Conservation (phyloP, 2,329 filamentous ascomycete species). For the Polychaeton citri region DNA sequence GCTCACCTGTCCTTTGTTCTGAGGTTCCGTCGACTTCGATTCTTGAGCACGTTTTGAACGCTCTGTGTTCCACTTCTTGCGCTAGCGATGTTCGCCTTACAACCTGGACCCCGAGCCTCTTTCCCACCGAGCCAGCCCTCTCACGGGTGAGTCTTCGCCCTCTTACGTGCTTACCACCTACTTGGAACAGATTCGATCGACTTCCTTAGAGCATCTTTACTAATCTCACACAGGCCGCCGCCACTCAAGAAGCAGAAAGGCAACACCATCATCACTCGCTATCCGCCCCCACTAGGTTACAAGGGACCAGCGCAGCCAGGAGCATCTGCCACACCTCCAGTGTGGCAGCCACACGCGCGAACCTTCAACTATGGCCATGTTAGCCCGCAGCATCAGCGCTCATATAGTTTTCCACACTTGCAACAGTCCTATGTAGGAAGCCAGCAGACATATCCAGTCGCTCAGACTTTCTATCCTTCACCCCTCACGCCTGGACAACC, state of each 20-base stretch:
- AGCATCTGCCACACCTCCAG: slow-evolving; percentile 6
- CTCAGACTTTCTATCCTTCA: slow-evolving; percentile 2
- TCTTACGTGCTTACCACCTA: too few relatives aligned
- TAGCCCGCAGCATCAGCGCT: background rate
- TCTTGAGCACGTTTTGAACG: too few relatives aligned
- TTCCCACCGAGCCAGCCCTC: too few relatives aligned
- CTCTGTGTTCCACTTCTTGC: too few relatives aligned
- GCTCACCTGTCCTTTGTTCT: too few relatives aligned
- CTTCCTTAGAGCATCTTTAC: background rate
- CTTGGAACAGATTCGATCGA: background rate
- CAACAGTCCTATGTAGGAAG: slow-evolving; percentile 12
- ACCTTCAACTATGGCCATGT: too few relatives aligned
- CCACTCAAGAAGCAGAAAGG: slow-evolving; percentile 30
- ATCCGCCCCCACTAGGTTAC: slow-evolving; percentile 37
- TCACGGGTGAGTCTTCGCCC: too few relatives aligned
- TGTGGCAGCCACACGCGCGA: slow-evolving; percentile 13
- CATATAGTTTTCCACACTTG: background rate
- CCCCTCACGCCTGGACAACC: background rate
- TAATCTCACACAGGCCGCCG: slow-evolving; percentile 11
- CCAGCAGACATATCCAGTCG: slow-evolving; percentile 7
- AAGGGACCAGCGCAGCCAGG: slow-evolving; percentile 13
- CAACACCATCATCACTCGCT: slow-evolving; percentile 34
- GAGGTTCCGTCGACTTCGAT: too few relatives aligned
- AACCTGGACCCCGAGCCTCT: too few relatives aligned
- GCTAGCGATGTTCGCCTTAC: too few relatives aligned